Evolutionary conservation across 2,329 filamentous ascomycete genomes (phyloP), one percentile per base, ranked within the genome.

Genomic region (Diaporthe sp.): DNA sequence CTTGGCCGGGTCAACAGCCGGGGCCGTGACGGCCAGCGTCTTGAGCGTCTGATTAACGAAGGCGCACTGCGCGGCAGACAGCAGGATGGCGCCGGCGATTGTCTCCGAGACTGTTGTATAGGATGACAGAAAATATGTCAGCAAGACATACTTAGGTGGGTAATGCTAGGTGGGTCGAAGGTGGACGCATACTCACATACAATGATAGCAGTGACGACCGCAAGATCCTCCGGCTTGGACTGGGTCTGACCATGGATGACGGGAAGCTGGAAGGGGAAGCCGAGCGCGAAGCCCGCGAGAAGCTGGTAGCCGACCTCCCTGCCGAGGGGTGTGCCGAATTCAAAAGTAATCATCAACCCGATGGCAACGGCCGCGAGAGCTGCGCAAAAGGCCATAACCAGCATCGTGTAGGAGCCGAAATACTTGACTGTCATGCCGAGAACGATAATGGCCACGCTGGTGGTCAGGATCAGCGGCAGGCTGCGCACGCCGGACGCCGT

Each of bases 281-380:
- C 88, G 5, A 80, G 78, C 2, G 86, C 87, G 1, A 87, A 78
- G 6, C 87, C 88, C 4, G 82, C 77, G 0, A 87, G 76, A 22
- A 88, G 78, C 77, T 88, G 85, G 68, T 86, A 87, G 0, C 85
- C 85, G 22, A 87, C 83, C 84, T 85, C 86, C 34, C 78, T 78
- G 1, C 78, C 81, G 0, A 79, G 75, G 4, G 77, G 49, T 34
- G 82, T 81, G 9, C 76, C 37, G 4, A 80, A 73, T 0, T 78
- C 77, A 19, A 84, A 78, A 4, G 79, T 82, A 25, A 83, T 82
- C 22, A 85, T 76, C 25, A 84, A 70, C 0, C 84, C 83, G 37
- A 78, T 78, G 12, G 81, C 82, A 1, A 84, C 74, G 3, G 81
- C 80, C 39, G 83, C 78, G 73, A 86, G 80, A 0, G 80, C 81